Evolutionary conservation across 192 early-diverging fungal species (phyloP), one percentile per base, ranked within the genome.

Genomic region (Bifiguratus adelaidae): DNA sequence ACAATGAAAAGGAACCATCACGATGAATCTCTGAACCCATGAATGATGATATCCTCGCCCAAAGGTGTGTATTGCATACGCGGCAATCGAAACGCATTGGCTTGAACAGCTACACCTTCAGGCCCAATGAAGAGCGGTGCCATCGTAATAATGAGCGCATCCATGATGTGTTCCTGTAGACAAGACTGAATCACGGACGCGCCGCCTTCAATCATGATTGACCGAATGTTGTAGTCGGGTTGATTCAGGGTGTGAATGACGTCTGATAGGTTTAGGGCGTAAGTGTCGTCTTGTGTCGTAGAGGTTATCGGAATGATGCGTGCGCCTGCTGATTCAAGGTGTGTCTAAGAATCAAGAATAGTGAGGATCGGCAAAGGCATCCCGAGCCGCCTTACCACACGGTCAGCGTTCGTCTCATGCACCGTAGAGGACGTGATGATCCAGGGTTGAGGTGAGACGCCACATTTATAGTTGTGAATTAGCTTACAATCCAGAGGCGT

Each of bases 191-290:
- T 90, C 4, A 94, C 62, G 20, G 55, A 57, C 0, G 86, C 80
- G 18, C 91, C 91, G 26, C 91, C 91, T 73, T 95, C 91, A 8
- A 95, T 82, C 91, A 95, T 95, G 25, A 95, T 41, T 3, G 58
- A 44, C 7, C 46, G 28, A 16, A 88, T 73, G 19, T 72, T 60
- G 30, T 54, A 20, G 6, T 5, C 33, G 37, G 7, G 4, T 37
- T 29, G 7, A 22, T 28, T 33, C 24, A 77, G 33, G 29, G 40
- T 24, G 7, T 25, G 22, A 0, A 72, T 36, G 1, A 68, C 58
- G 13, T 25, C 50, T 50, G 6, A 41, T 29, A 15, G 58, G 37
- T 21, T 27, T 26, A 4, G 35, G 15, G 43, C 18, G n/a, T n/a
- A n/a, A n/a, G n/a, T n/a, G n/a, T n/a, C n/a, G n/a, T n/a, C n/a